Conservation (phyloP, 2,329 filamentous ascomycete genomes). For the Neonectria ditissima region DNA sequence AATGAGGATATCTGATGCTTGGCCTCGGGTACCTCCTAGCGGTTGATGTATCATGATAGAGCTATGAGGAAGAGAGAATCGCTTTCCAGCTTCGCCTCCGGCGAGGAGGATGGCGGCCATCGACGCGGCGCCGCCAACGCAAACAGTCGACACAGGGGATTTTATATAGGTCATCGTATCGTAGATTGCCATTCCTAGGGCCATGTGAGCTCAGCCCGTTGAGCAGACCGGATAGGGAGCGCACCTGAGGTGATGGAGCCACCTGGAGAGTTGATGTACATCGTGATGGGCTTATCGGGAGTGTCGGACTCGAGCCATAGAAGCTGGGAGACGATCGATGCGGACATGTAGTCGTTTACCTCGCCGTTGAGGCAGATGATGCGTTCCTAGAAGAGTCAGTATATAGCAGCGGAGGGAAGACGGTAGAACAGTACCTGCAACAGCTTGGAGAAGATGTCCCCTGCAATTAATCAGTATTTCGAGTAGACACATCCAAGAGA, state of each 20-base stretch:
- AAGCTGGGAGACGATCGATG: conserved; percentile 94
- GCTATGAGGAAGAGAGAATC: conserved; percentile 91
- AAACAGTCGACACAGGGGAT: conserved; percentile 93
- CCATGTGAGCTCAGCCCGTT: conserved; percentile 16
- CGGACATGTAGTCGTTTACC: conserved; percentile 90
- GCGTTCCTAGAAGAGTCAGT: conserved; percentile 72
- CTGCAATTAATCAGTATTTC: conserved; percentile 55
- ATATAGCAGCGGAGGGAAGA: background rate
- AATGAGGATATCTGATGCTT: conserved; percentile 87
- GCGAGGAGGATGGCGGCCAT: conserved; percentile 93
- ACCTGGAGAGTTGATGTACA: conserved; percentile 98
- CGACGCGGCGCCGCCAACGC: conserved; percentile 91
- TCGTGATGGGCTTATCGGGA: conserved; percentile 92
- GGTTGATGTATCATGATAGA: conserved; percentile 99
- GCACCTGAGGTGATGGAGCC: conserved; percentile 82
- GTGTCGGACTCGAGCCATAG: conserved; percentile 98
- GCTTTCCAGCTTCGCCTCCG: conserved; percentile 85
- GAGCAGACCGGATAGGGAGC: background rate
- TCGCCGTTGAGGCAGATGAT: conserved; percentile 94
- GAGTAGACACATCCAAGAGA: background rate
- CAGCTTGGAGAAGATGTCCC: conserved; percentile 85
- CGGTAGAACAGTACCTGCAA: conserved; percentile 67
- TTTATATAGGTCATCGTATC: conserved; percentile 99
- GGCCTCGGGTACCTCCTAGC: conserved; percentile 76
- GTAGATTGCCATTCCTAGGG: conserved; percentile 83